Base-by-base conservation (phyloP, 2,329 filamentous ascomycete species). In the Fusarium euwallaceae region DNA sequence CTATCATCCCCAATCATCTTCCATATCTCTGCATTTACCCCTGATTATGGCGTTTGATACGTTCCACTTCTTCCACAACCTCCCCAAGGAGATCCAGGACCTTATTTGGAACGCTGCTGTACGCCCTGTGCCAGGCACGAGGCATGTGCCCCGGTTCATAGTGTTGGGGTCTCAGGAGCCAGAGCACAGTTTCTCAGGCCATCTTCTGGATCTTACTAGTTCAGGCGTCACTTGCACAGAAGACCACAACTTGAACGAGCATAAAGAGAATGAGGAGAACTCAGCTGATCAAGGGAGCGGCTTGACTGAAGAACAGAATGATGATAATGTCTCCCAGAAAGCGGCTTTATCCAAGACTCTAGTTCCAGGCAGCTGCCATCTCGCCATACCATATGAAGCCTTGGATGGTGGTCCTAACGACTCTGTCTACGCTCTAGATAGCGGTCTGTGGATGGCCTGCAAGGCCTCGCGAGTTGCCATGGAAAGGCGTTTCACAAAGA, bases 141-240 rank as follows among this genome's bases (percentile, higher is more conserved):
- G 69, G 2, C 66, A 75, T n/a, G 66, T 75, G 4, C 72, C 75
- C 32, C 55, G 66, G 43, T 75, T 75, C 37, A 67, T 48, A 2
- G 34, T 75, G 12, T 48, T 58, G 8, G 60, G 62, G 20, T 60
- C 63, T n/a, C 59, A 60, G n/a, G 4, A 34, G 36, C 45, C 16
- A 27, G 9, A n/a, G 4, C 24, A 51, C 45, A 24, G 16, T 27
- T 27, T 29, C 45, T n/a, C 45, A 3, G 9, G 45, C 8, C 45
- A 51, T 51, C 9, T 29, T 51, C 22, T 51, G 2, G 45, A 51
- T 11, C 27, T 51, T 17, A 6, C 45, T 4, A 11, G 24, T 27
- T 17, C 27, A 17, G 22, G 7, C 5, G 3, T 27, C 11, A 43
- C 41, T 43, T 6, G 6, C 1, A 22, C 41, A 1, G 11, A 22